Conservation (phyloP, 352 stramenopile genomes). For the Globisporangium paroecandrum region DNA sequence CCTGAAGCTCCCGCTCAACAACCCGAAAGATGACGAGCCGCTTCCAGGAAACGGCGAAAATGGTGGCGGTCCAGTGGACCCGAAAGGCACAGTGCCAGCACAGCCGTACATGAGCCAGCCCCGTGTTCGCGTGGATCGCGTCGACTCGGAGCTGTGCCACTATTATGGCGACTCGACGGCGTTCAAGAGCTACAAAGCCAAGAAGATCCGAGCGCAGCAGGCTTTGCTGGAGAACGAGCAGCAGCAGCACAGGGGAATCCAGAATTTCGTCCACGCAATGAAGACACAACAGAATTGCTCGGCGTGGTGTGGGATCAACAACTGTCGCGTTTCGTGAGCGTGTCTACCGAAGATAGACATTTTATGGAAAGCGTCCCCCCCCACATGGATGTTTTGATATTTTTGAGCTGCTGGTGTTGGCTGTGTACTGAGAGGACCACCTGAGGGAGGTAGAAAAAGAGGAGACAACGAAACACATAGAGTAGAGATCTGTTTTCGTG, state of each 20-base stretch:
- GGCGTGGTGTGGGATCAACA: slow-evolving; percentile 18
- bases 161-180: slow-evolving; percentile 73
- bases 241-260: slow-evolving; percentile 18
- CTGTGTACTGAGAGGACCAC: background rate
- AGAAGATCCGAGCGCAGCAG: slow-evolving; percentile 36
- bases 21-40: slow-evolving; percentile 47
- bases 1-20: slow-evolving; percentile 67
- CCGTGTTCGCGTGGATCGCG: slow-evolving; percentile 43
- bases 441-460: background rate
- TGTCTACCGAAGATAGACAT: background rate
- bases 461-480: background rate
- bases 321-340: slow-evolving; percentile 10
- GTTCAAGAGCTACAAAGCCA: slow-evolving; percentile 61
- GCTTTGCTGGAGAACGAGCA: slow-evolving; percentile 17
- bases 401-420: background rate
- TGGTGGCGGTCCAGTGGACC: slow-evolving; percentile 25
- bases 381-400: background rate
- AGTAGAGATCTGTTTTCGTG: slow-evolving; percentile 7
- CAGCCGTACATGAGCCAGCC: slow-evolving; percentile 73
- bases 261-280: slow-evolving; percentile 14
- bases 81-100: slow-evolving; percentile 60
- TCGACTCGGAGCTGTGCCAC: slow-evolving; percentile 66
- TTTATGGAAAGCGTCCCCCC: background rate
- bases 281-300: slow-evolving; percentile 23
- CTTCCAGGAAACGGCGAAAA: slow-evolving; percentile 14